A percentile compares a stretch with the other conserved stretches of the same genome.
Conservation (phyloP, 2,329 filamentous ascomycete species). For the Penicillium expansum region DNA sequence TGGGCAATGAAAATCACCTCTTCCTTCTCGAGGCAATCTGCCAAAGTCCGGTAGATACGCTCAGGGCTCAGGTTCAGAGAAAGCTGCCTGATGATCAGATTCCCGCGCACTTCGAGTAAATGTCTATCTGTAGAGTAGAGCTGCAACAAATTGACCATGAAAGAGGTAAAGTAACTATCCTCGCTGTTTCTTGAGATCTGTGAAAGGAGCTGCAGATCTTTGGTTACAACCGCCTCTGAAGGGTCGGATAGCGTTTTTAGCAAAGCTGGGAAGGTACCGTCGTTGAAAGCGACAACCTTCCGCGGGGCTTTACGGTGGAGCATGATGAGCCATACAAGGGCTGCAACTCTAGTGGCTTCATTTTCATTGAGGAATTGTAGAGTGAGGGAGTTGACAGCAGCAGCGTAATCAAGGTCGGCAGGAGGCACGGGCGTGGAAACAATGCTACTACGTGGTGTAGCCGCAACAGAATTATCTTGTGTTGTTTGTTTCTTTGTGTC, state of each 20-base stretch:
- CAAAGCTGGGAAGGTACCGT: conserved; percentile 92
- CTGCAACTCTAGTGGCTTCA: conserved; percentile 90
- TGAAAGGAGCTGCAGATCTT: conserved; percentile 87
- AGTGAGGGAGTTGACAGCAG: conserved; percentile 88
- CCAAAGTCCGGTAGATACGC: conserved; percentile 90
- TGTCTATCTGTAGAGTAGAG: conserved; percentile 93
- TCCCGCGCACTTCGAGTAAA: conserved; percentile 85
- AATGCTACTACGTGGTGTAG: conserved; percentile 48
- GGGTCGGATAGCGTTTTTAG: conserved; percentile 96
- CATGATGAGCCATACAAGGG: conserved; percentile 96
- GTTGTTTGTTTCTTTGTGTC: conserved; percentile 33
- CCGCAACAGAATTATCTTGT: conserved; percentile 33
- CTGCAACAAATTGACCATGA: conserved; percentile 95
- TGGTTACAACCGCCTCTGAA: conserved; percentile 90
- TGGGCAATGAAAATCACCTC: conserved; percentile 50
- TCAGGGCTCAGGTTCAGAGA: conserved; percentile 92
- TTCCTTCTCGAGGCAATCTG: conserved; percentile 95
- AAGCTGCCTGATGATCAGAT: conserved; percentile 92
- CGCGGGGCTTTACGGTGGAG: conserved; percentile 90
- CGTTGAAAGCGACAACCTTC: conserved; percentile 92
- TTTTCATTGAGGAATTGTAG: conserved; percentile 94
- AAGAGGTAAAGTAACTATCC: conserved; percentile 94
- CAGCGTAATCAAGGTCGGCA: conserved; percentile 86
- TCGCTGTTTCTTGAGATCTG: conserved; percentile 97
- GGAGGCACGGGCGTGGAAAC: conserved; percentile 48